phyloP scores from a whole-genome alignment of 345 rosid species.

The Corchorus olitorius region DNA sequence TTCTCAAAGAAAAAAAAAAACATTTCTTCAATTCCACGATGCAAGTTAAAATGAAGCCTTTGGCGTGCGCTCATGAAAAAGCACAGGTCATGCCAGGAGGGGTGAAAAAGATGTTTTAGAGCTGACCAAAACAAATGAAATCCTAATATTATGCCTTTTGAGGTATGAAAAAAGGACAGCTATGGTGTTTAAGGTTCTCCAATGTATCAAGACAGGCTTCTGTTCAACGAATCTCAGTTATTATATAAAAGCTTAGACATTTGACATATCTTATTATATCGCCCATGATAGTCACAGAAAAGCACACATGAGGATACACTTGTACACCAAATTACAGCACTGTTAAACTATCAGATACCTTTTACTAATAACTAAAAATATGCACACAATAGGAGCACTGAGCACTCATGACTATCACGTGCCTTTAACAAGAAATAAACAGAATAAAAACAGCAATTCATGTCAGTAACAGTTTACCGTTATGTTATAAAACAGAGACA shows the following conservation, averaged over 20 bases:
- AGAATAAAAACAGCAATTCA: slow-evolving; percentile 22
- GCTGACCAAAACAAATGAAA: not conserved
- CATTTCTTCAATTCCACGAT: not conserved
- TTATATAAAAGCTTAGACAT: slow-evolving; percentile 6
- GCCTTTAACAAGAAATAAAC: slow-evolving; percentile 12
- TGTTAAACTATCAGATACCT: not conserved
- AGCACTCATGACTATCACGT: not conserved
- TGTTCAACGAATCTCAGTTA: not conserved
- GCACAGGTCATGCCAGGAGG: not conserved
- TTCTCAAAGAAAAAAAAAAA: not conserved
- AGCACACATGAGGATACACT: slow-evolving; percentile 4
- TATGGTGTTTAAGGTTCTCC: not conserved
- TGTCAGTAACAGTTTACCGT: slow-evolving; percentile 61
- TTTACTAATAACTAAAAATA: not conserved
- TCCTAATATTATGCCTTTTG: not conserved
- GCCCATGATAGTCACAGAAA: not conserved
- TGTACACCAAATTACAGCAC: not conserved
- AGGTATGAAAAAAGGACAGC: not conserved
- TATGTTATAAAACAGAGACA: slow-evolving; percentile 91
- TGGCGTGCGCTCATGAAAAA: not conserved
- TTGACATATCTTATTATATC: slow-evolving; percentile 4
- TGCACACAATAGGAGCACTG: not conserved
- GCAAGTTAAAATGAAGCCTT: not conserved
- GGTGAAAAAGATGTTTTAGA: not conserved
- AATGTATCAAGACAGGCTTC: not conserved